phyloP scores from a whole-genome alignment of 1,139 yeast species.

The Protomyces lactucae-debilis region DNA sequence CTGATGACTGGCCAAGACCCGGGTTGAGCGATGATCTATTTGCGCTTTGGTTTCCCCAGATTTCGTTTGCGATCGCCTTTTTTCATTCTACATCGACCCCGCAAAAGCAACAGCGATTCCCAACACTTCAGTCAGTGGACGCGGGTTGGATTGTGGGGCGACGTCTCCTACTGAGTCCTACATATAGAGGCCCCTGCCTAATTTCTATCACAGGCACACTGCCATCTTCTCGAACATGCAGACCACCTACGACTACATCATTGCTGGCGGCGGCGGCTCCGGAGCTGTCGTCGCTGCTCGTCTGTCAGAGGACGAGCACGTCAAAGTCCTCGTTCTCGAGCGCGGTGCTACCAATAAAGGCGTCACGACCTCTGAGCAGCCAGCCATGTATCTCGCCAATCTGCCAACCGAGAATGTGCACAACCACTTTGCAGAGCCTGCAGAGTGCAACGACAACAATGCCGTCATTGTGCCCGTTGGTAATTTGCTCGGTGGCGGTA shows the following conservation, averaged over 20 bases:
- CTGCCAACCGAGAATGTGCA: slow-evolving; percentile 2
- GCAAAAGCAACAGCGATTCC: no score
- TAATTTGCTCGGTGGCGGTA: slow-evolving; percentile 3
- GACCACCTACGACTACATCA: slow-evolving; percentile 15
- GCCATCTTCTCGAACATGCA: background rate
- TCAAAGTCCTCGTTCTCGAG: slow-evolving; percentile 12
- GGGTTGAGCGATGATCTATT: no score
- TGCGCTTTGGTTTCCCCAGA: no score
- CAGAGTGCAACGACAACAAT: slow-evolving; percentile 4
- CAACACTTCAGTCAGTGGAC: no score
- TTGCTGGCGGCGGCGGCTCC: slow-evolving; percentile 16
- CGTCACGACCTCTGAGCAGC: slow-evolving; percentile 4
- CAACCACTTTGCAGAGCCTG: background rate
- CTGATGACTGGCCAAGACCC: no score
- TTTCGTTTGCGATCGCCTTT: no score
- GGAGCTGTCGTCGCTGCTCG: slow-evolving; percentile 22
- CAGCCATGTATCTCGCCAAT: slow-evolving; percentile 7
- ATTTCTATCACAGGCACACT: no score
- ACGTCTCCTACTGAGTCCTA: no score
- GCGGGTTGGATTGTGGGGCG: no score
- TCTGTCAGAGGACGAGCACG: slow-evolving; percentile 7
- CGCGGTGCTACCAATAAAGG: slow-evolving; percentile 10
- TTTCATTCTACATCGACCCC: no score
- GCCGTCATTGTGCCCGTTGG: background rate
- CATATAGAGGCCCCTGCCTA: no score